These are phyloP conservation scores for Pleurostoma richardsiae DNA, from an alignment of 2,329 filamentous ascomycete species.

Conservation along the genomic window DNA sequence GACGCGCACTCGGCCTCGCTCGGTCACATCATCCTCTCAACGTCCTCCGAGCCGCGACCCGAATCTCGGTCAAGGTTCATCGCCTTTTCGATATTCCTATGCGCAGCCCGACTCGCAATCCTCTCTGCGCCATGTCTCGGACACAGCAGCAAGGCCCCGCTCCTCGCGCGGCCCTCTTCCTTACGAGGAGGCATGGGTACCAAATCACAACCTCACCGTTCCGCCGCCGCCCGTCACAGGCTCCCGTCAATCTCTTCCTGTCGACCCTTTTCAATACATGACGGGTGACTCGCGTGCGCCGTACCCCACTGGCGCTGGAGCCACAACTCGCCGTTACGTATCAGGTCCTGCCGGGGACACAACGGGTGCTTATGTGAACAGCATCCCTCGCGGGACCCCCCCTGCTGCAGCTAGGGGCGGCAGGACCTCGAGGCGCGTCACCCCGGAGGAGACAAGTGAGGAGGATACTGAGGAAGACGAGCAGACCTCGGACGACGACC, in stretches of 20 bases:
- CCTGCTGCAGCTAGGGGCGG: slow-evolving; percentile 25
- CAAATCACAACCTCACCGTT: slow-evolving; percentile 14
- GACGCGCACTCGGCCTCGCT: slow-evolving; percentile 17
- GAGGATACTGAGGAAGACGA: slow-evolving; percentile 25
- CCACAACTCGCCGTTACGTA: slow-evolving; percentile 27
- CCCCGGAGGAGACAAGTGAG: slow-evolving; percentile 26
- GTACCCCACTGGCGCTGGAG: slow-evolving; percentile 23
- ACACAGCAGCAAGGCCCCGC: slow-evolving; percentile 28
- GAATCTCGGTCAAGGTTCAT: slow-evolving; percentile 28
- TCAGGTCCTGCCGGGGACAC: slow-evolving; percentile 22
- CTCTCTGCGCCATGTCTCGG: slow-evolving; percentile 37
- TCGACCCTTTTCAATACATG: slow-evolving; percentile 51
- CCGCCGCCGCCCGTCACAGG: slow-evolving; percentile 22
- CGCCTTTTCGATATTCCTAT: slow-evolving; percentile 42
- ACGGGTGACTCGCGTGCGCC: slow-evolving; percentile 35
- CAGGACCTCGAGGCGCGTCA: slow-evolving; percentile 21
- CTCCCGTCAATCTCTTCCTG: slow-evolving; percentile 16
- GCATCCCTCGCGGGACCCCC: slow-evolving; percentile 11
- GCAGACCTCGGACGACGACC: slow-evolving; percentile 31
- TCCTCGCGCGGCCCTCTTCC: slow-evolving; percentile 23
- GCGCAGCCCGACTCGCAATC: slow-evolving; percentile 23
- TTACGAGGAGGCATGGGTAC: slow-evolving; percentile 24
- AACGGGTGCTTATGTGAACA: neutral
- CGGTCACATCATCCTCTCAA: slow-evolving; percentile 22
- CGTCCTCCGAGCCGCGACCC: slow-evolving; percentile 24